Evolutionary conservation across 345 rosid species (phyloP), one percentile per base, ranked within the genome.

Genomic region (Camelina neglecta): DNA sequence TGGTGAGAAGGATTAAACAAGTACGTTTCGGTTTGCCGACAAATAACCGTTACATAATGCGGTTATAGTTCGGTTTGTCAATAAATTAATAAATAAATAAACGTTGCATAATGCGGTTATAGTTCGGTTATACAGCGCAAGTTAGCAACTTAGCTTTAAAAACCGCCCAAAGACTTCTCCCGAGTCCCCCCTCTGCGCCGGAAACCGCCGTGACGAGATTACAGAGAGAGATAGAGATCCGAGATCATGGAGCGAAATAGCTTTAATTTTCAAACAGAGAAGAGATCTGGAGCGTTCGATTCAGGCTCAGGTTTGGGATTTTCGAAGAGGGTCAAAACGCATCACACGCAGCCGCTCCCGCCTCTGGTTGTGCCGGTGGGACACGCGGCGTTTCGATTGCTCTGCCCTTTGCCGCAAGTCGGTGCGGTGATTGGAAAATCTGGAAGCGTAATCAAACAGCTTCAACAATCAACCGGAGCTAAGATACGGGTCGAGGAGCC

Each of bases 341-440:
- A 81, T 11, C 89, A 82, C 36, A 11, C 72, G 39, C 67, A 49
- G 61, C 55, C 49, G 0, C 76, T 79, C 5, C 58, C 81, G 21
- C 83, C 93, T 38, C 67, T 81, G 20, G 1, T 63, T 3, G 75
- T 86, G 7, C 94, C 93, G 2, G 77, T 80, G 4, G 91, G 89
- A 1, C 89, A 89, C 79, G 91, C 80, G 12, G 71, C 83, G 24
- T 90, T 93, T 80, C 90, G 96, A 36, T 81, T 91, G 57, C 89
- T 91, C 15, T 90, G 94, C 63, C 91, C 87, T 64, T 69, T 82
- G 11, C 87, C 94, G 0, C 87, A 88, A 12, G 82, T 93, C 50
- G 97, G 97, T 2, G 96, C 97, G 38, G 83, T 93, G 49, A 93
- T 93, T 16, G 98, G 98, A 0, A 93, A 87, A 85, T 84, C 94